phyloP scores from a whole-genome alignment of 2,329 filamentous ascomycete species.

The Neodidymelliopsis sp. region DNA sequence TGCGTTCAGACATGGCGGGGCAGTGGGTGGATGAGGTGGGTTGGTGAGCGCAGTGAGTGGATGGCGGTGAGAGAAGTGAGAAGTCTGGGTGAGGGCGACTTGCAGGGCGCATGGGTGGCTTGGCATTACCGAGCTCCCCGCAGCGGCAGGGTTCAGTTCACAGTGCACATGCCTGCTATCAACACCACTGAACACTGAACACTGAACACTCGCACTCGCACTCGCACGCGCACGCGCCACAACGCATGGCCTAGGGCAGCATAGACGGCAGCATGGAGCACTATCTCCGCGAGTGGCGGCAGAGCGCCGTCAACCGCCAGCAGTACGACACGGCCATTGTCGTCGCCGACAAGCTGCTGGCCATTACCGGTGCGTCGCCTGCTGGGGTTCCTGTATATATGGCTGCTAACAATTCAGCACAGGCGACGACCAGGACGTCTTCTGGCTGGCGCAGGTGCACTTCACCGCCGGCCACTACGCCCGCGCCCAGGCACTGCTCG shows the following conservation, averaged over 20 bases:
- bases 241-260: slow-evolving; percentile 12
- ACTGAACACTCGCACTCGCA: neutral
- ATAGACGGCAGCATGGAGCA: slow-evolving; percentile 74
- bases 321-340: slow-evolving; percentile 98
- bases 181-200: neutral
- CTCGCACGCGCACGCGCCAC: neutral
- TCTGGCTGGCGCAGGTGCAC: slow-evolving; percentile 98
- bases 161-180: too few species aligned
- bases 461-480: slow-evolving; percentile 96
- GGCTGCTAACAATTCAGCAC: neutral
- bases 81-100: slow-evolving; percentile 3
- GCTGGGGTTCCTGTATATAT: neutral
- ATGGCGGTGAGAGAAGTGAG: neutral
- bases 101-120: neutral
- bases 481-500: slow-evolving; percentile 84
- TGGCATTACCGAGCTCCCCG: slow-evolving; percentile 24
- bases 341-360: slow-evolving; percentile 94
- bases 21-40: neutral
- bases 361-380: slow-evolving; percentile 79
- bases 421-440: slow-evolving; percentile 94
- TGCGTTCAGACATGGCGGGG: slow-evolving; percentile 80
- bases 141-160: too few species aligned
- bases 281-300: slow-evolving; percentile 91
- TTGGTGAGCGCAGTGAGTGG: neutral
- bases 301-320: slow-evolving; percentile 93